Evolutionary conservation across 345 rosid genomes (phyloP), one percentile per base, ranked within the genome.

Genomic region (Gossypium australe): DNA sequence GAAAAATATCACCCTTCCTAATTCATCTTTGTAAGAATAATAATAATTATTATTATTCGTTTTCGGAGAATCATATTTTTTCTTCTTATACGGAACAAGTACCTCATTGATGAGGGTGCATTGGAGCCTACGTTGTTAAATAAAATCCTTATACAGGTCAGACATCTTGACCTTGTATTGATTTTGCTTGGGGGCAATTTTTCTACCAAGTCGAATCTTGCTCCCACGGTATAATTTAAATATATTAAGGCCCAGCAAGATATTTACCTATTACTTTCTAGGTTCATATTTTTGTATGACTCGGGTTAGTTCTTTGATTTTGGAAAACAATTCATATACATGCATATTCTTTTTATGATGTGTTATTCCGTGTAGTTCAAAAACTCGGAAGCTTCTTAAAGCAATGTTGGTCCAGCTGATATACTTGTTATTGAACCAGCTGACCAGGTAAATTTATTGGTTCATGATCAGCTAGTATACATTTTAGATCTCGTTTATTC

Each of bases 341-440:
- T 60, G 70, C n/a, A 74, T 18, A 27, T 14, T 53, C 76, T 60
- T 74, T 67, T 49, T 27, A 56, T 49, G 51, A 73, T 44, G 2
- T 77, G 38, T 34, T 86, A 2, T 78, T 44, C 29, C 60, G 1
- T 84, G 81, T 86, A 95, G 99, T 69, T 82, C 91, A 93, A 80
- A 95, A 85, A 81, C 89, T 90, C 2, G 88, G 86, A 60, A 82
- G 85, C 77, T 93, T 95, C 89, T 83, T 93, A 59, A 84, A 89
- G 83, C 85, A 83, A 12, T 85, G 86, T 61, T 53, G 86, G 97
- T 76, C 84, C 98, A 0, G 89, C 87, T 61, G 99, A 96, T 76
- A 84, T 92, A 82, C 89, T 96, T 82, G 97, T 96, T 62, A 93
- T 87, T 58, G 99, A 96, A 82, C 89, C 92, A 70, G 80, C 99